Conservation (phyloP, 2,329 filamentous ascomycete genomes). For the Colletotrichum sp. region DNA sequence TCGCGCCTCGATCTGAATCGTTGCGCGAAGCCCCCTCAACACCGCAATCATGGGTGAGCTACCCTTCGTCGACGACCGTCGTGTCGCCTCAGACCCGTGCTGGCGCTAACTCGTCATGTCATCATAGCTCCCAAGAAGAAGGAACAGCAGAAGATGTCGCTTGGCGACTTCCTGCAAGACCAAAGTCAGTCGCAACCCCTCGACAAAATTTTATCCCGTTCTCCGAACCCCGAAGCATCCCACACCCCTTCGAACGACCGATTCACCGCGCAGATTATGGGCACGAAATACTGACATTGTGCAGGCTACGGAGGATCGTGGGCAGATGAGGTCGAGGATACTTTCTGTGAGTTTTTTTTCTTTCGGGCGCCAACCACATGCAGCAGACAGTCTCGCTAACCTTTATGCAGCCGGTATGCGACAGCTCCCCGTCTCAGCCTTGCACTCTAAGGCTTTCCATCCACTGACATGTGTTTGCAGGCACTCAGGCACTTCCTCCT, state of each 20-base stretch:
- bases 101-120: constrained; percentile 16
- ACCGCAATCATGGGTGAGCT: constrained; percentile 68
- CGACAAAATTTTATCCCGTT: neutral
- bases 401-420: constrained; percentile 39
- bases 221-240: constrained; percentile 17
- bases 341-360: constrained; percentile 66
- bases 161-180: constrained; percentile 94
- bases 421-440: constrained; percentile 4
- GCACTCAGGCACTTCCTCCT: constrained; percentile 62
- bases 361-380: neutral
- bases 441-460: neutral
- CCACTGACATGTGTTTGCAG: constrained; percentile 31
- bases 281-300: constrained; percentile 27
- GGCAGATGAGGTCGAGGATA: constrained; percentile 98
- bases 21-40: constrained; percentile 50
- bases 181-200: constrained; percentile 69
- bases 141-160: constrained; percentile 95
- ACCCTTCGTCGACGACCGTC: neutral
- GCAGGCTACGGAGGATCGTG: constrained; percentile 77
- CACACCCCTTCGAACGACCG: constrained; percentile 28
- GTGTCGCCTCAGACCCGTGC: neutral
- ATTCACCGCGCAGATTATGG: neutral
- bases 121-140: constrained; percentile 86
- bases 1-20: constrained; percentile 40
- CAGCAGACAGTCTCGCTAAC: constrained; percentile 28